phyloP scores from a whole-genome alignment of 805 yeast genomes.

The Pichia cabralensis region DNA sequence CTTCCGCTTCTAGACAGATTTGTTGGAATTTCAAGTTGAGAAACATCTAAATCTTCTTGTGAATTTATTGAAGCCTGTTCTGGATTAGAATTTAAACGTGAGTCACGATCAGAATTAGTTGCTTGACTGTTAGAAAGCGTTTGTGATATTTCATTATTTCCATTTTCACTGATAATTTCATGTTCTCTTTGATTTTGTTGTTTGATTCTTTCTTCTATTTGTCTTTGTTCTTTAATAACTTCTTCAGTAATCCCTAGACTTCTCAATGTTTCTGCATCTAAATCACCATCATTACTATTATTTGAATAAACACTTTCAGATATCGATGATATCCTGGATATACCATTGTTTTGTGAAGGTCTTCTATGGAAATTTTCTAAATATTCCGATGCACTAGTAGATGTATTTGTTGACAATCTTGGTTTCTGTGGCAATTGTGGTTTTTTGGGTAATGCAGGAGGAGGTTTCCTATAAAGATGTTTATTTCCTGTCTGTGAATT shows the following conservation, averaged over 20 bases:
- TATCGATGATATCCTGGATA: too few species aligned
- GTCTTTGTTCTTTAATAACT: slow-evolving; percentile 4
- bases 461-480: too few species aligned
- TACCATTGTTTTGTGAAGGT: not conserved
- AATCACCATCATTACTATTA: not conserved
- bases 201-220: slow-evolving; percentile 4
- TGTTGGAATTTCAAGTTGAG: slow-evolving; percentile 8
- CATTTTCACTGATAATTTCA: too few species aligned
- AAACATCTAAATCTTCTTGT: slow-evolving; percentile 5
- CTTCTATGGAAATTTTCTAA: slow-evolving; percentile 4
- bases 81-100: too few species aligned
- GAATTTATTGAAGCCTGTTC: too few species aligned
- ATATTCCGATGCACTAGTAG: slow-evolving; percentile 3
- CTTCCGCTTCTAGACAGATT: slow-evolving; percentile 2
- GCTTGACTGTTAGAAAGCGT: too few species aligned
- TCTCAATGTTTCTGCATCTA: slow-evolving; percentile 5
- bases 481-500: too few species aligned
- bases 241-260: slow-evolving; percentile 6
- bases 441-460: slow-evolving; percentile 2
- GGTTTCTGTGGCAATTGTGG: slow-evolving; percentile 6
- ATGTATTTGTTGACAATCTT: not conserved
- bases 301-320: too few species aligned
- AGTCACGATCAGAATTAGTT: too few species aligned
- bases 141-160: too few species aligned
- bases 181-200: not conserved